A percentile compares a stretch with the other conserved stretches of the same genome.
Conservation (phyloP, 306 rosid genomes). For the Cotoneaster glaucophyllus region DNA sequence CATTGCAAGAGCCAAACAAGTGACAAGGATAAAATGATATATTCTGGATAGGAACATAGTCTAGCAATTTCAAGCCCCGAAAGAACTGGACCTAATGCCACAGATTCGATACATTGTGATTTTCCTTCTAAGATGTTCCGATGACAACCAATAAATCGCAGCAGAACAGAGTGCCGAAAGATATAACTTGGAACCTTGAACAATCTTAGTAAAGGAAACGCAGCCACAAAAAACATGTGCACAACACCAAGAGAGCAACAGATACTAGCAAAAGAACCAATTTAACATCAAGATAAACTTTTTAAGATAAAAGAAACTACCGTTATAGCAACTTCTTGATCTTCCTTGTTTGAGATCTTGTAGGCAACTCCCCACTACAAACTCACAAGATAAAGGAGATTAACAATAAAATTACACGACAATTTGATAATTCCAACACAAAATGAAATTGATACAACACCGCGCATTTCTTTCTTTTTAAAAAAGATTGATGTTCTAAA, state of each 20-base stretch:
- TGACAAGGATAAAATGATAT: not conserved
- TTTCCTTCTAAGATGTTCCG: too few species aligned
- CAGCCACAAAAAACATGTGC: not conserved
- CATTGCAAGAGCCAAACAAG: not conserved
- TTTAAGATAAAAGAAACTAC: conserved; percentile 31
- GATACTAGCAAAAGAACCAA: not conserved
- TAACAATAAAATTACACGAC: not conserved
- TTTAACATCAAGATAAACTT: not conserved
- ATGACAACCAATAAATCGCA: too few species aligned
- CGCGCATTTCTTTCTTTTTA: too few species aligned
- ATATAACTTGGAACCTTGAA: not conserved
- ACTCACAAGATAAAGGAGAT: conserved; percentile 30
- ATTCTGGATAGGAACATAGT: not conserved
- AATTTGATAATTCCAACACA: conserved; percentile 15
- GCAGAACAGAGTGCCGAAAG: too few species aligned
- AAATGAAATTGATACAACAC: not conserved
- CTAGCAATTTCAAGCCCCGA: not conserved
- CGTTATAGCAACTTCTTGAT: conserved; percentile 60
- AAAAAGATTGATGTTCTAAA: not conserved
- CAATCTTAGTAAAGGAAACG: not conserved
- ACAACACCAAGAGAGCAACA: conserved; percentile 1
- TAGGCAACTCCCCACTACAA: conserved; percentile 90
- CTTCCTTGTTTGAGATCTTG: conserved; percentile 71
- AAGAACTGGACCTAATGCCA: not conserved
- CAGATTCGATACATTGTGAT: not conserved